A percentile compares a stretch with the other conserved stretches of the same genome.
Evolutionary conservation across 2,329 filamentous ascomycete genomes (phyloP).

Genomic region (Coniochaeta sp.): DNA sequence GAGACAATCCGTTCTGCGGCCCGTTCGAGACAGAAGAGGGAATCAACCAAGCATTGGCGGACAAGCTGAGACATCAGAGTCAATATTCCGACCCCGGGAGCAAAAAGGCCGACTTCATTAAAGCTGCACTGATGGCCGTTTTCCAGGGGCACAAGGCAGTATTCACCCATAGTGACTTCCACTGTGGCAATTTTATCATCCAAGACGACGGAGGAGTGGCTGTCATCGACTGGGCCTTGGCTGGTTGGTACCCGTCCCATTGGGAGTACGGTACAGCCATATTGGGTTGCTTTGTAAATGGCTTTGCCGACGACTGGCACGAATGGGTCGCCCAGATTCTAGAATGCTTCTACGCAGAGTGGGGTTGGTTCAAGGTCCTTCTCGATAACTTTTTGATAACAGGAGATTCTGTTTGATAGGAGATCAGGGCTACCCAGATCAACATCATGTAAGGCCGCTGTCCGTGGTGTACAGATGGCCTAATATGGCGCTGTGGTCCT

Average conservation of each 20-base stretch:
- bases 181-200: slow-evolving; percentile 5
- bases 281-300: background rate
- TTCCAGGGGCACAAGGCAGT: background rate
- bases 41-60: background rate
- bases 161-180: slow-evolving; percentile 5
- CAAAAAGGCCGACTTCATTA: background rate
- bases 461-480: too few relatives aligned
- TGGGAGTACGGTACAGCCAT: slow-evolving; percentile 7
- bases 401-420: too few relatives aligned
- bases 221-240: slow-evolving; percentile 7
- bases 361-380: background rate
- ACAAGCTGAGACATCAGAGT: background rate
- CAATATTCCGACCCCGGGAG: background rate
- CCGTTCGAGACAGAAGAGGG: background rate
- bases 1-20: background rate
- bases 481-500: too few relatives aligned
- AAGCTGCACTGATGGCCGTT: background rate
- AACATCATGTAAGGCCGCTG: too few relatives aligned
- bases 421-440: too few relatives aligned
- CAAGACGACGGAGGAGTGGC: slow-evolving; percentile 2
- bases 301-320: background rate
- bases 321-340: background rate
- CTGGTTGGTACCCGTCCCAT: slow-evolving; percentile 6
- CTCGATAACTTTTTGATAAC: too few relatives aligned
- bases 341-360: background rate